A percentile compares a stretch with the other conserved stretches of the same genome.
Conservation (phyloP, 257 asterid species). For the Solanum medicagineum region DNA sequence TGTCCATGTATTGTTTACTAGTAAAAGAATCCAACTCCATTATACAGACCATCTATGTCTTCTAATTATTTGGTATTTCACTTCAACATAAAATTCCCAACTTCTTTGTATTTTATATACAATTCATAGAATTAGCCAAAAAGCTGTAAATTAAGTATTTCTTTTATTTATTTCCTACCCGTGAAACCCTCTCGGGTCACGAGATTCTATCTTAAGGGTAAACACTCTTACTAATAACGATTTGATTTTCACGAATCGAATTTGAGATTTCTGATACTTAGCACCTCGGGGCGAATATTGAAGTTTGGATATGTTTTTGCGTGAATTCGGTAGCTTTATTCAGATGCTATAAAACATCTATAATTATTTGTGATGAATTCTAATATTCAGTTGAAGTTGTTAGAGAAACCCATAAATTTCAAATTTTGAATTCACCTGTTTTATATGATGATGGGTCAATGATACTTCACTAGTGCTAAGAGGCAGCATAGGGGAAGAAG, state of each 20-base stretch:
- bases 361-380: neutral
- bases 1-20: neutral
- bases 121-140: neutral
- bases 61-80: neutral
- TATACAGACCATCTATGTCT: neutral
- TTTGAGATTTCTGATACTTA: neutral
- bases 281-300: fast-evolving
- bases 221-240: neutral
- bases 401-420: neutral
- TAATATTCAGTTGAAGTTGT: neutral
- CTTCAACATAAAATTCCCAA: neutral
- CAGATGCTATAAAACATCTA: neutral
- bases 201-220: neutral
- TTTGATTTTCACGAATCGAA: neutral
- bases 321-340: neutral
- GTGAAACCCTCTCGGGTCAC: neutral
- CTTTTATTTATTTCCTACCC: neutral
- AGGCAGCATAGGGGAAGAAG: neutral
- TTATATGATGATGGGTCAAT: neutral
- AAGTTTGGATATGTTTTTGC: neutral
- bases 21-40: neutral
- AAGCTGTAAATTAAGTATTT: neutral
- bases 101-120: neutral
- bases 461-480: neutral
- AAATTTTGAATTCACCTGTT: neutral